Conservation (phyloP, 306 rosid genomes). For the Macrotyloma uniflorum region DNA sequence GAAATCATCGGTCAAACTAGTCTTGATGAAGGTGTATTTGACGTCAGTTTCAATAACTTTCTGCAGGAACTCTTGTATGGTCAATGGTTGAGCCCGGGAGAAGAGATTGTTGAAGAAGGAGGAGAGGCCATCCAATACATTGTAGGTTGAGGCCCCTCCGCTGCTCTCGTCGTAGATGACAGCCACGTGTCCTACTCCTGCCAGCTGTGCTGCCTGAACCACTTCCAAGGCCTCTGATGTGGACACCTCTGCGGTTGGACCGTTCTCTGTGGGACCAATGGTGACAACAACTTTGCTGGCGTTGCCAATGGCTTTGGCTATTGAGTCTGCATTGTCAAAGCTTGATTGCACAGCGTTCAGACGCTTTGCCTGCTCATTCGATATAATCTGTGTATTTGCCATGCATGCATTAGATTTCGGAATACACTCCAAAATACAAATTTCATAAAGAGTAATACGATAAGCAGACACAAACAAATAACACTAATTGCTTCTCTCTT, state of each 20-base stretch:
- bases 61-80: constrained; percentile 68
- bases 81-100: constrained; percentile 66
- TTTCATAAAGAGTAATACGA: too few relatives aligned
- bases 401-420: constrained; percentile 19
- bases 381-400: constrained; percentile 61
- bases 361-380: constrained; percentile 85
- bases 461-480: too few relatives aligned
- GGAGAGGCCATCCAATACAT: constrained; percentile 86
- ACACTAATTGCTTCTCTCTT: not conserved
- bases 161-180: constrained; percentile 64
- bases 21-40: constrained; percentile 80
- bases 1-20: constrained; percentile 81
- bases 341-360: constrained; percentile 82
- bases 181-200: constrained; percentile 90
- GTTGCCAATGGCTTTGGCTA: constrained; percentile 94
- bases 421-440: not conserved
- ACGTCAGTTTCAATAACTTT: constrained; percentile 72
- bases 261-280: constrained; percentile 76
- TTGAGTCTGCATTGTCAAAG: constrained; percentile 70
- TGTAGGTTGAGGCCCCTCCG: constrained; percentile 60
- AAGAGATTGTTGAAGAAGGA: constrained; percentile 79
- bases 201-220: constrained; percentile 81
- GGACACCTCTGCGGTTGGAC: constrained; percentile 72
- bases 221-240: constrained; percentile 75
- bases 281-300: constrained; percentile 97